Base-by-base conservation (phyloP, 2,329 filamentous ascomycete species). In the Simplicillium sp. region DNA sequence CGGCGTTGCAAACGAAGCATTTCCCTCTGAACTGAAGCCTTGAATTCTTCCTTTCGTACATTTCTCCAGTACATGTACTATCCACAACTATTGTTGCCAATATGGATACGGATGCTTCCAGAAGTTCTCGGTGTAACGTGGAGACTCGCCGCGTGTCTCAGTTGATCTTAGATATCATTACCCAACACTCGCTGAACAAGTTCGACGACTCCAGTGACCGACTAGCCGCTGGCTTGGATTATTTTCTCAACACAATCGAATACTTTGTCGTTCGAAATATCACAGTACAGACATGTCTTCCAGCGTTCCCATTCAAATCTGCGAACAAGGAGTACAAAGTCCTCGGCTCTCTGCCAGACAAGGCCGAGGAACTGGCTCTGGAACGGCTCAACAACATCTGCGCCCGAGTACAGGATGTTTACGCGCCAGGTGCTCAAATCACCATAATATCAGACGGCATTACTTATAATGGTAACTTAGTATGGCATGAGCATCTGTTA, bases 391-490 rank as follows among this genome's bases (percentile, higher is more conserved):
- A 59, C 15, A 43, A 39, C 12, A 54, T 59, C 47, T 59, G 56
- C n/a, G 16, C 25, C 2, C 42, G 47, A 4, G 57, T 59, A n/a
- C 18, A 41, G 1, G 41, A 56, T 2, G 31, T 57, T 2, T 59
- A 59, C n/a, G 6, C 34, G 0, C 55, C 56, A 4, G 56, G 56
- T 2, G 56, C 56, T 2, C 34, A 46, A 11, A 42, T 53, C 2
- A 64, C 61, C 14, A 73, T 76, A 31, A 62, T 71, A 9, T 74
- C 71, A 0, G 71, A 75, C 47, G 72, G 72, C 0, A 57, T 75
- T 13, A 66, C 70, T 1, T 76, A 75, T 35, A 75, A 73, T 43
- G 71, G 70, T 71, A 48, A 18, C 55, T 50, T 18, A 5, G 25
- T 13, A 11, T n/a, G n/a, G 29, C 12, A 16, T 12, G 25, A 14